Base-by-base conservation (phyloP, 306 rosid genomes). In the Quercus gilva region DNA sequence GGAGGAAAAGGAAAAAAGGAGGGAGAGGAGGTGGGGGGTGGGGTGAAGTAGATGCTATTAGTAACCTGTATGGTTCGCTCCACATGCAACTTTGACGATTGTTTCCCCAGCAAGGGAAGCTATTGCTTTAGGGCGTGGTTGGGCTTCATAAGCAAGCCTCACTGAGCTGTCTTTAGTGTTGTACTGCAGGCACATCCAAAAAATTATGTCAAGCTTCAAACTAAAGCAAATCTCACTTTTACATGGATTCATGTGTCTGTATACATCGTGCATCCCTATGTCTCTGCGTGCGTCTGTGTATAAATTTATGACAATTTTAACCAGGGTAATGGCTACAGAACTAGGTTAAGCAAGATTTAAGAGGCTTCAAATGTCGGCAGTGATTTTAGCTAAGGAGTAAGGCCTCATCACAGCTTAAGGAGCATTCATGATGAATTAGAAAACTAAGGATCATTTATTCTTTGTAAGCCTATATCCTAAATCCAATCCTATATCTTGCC, bases 161-260 rank as follows among this genome's bases (percentile, higher is more conserved):
- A 96, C 98, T 70, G 98, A 96, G 87, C 98, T 88, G 79, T 93
- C 98, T 82, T 93, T 96, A 67, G 96, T 89, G 78, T 96, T 96
- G 82, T 93, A 96, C 99, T 93, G 89, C 91, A 87, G 77, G 60
- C 72, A 86, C 65, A 88, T 55, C 73, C 79, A 85, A 82, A 85
- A 82, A 49, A 61, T 69, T 72, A 75, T 43, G 75, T 83, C 73
- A 84, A 83, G 65, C 12, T 60, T 69, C 73, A 61, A 29, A 14
- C 20, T 52, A 51, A 51, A 71, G 8, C 12, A 71, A 19, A 25
- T 25, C 14, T 7, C 37, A 77, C 19, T 26, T 26, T 71, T 20
- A 19, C 35, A 1, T 20, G 60, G 52, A 18, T 19, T 20, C 25
- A 55, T 55, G 77, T 76, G 65, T 29, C 55, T 1, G 2, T 10